A percentile compares a stretch with the other conserved stretches of the same genome.
Conservation (phyloP, 2,329 filamentous ascomycete species). For the Alternaria dauci region DNA sequence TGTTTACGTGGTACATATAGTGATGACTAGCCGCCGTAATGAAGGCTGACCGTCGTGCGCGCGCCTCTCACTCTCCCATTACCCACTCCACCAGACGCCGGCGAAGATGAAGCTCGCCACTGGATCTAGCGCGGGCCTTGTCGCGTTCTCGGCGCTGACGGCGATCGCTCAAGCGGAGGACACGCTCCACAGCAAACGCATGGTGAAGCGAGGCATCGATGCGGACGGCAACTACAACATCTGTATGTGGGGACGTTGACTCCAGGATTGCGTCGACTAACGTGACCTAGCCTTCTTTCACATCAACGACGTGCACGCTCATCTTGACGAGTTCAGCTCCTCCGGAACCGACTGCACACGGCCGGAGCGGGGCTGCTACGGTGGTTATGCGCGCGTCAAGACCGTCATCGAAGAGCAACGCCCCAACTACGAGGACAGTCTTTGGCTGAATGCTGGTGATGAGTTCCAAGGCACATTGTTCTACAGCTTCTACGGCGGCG, state of each 20-base stretch:
- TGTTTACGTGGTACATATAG: constrained; percentile 25
- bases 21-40: neutral
- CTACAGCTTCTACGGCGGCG: constrained; percentile 71
- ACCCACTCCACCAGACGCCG: neutral
- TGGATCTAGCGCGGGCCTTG: constrained; percentile 18
- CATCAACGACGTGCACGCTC: constrained; percentile 74
- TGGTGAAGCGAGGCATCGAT: constrained; percentile 44
- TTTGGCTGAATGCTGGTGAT: constrained; percentile 72
- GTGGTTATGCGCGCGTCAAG: constrained; percentile 72
- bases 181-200: constrained; percentile 39
- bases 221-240: constrained; percentile 48
- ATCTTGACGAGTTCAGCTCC: constrained; percentile 69
- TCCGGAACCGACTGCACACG: constrained; percentile 69
- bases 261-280: neutral
- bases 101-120: constrained; percentile 36
- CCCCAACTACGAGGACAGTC: constrained; percentile 65
- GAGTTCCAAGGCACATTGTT: constrained; percentile 75
- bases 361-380: constrained; percentile 66
- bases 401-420: constrained; percentile 66
- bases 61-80: neutral
- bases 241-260: constrained; percentile 28
- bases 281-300: constrained; percentile 66
- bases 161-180: constrained; percentile 36
- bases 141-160: constrained; percentile 34
- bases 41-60: constrained; percentile 8